Evolutionary conservation across 495 filamentous ascomycete species (phyloP).

Genomic region (Aspergillus egyptiacus): DNA sequence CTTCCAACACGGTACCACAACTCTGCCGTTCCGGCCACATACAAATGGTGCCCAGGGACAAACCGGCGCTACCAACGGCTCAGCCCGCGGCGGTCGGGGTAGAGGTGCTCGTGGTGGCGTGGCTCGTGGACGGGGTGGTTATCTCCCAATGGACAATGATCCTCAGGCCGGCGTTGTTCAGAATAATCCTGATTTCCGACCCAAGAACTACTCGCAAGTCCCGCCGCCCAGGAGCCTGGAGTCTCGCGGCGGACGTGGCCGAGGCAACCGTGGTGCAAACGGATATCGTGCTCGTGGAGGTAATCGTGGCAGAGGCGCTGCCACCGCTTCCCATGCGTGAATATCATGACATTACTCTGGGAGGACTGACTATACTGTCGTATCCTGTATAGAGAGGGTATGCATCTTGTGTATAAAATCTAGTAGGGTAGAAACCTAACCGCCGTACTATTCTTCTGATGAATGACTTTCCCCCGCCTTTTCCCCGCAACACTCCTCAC

Average conservation of each 20-base stretch:
- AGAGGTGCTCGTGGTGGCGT: slow-evolving; percentile 25
- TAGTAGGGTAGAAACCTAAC: too few relatives aligned
- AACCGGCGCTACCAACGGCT: slow-evolving; percentile 15
- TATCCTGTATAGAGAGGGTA: slow-evolving; percentile 3
- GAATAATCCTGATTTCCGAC: slow-evolving; percentile 50
- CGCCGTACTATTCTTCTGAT: neutral
- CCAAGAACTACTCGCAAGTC: slow-evolving; percentile 62
- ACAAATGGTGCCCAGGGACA: slow-evolving; percentile 21
- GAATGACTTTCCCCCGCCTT: neutral
- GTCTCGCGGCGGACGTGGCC: slow-evolving; percentile 5
- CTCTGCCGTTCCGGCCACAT: slow-evolving; percentile 34
- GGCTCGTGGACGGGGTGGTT: slow-evolving; percentile 40
- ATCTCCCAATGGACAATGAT: slow-evolving; percentile 48
- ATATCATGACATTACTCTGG: neutral
- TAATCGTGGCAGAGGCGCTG: slow-evolving; percentile 16
- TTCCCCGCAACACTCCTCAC: slow-evolving; percentile 2
- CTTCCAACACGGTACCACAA: slow-evolving; percentile 32
- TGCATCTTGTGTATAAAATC: slow-evolving; percentile 2
- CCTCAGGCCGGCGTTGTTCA: slow-evolving; percentile 44
- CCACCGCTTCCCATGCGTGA: slow-evolving; percentile 5
- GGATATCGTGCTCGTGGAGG: slow-evolving; percentile 19
- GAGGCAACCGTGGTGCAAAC: slow-evolving; percentile 38
- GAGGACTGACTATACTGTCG: too few relatives aligned
- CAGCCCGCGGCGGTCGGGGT: slow-evolving; percentile 23
- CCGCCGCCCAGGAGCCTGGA: slow-evolving; percentile 60